Evolutionary conservation across 768 basidiomycete species (phyloP).

Genomic region (Lactarius quietus): DNA sequence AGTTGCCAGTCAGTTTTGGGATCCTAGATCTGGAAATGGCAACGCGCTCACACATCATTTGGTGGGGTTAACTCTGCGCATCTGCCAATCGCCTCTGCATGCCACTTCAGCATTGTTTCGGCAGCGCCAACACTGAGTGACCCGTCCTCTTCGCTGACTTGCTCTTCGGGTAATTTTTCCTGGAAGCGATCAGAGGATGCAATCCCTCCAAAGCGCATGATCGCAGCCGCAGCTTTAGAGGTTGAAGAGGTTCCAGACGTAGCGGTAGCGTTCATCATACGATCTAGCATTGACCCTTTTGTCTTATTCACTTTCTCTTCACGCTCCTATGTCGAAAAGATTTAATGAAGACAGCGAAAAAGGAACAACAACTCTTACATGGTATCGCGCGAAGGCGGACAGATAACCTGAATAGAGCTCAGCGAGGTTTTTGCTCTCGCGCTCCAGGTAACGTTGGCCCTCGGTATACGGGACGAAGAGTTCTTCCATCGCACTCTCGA

Average conservation of each 20-base stretch:
- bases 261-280: conserved; percentile 80
- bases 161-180: conserved; percentile 62
- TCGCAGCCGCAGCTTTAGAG: conserved; percentile 78
- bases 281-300: conserved; percentile 82
- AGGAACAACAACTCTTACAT: conserved; percentile 50
- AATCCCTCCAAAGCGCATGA: conserved; percentile 89
- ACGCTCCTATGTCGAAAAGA: conserved; percentile 36
- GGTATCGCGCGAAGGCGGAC: conserved; percentile 77
- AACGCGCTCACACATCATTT: conserved; percentile 73
- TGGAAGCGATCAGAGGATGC: conserved; percentile 44
- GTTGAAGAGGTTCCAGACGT: conserved; percentile 58
- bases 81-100: conserved; percentile 93
- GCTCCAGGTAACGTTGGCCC: conserved; percentile 86
- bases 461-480: conserved; percentile 93
- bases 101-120: conserved; percentile 94
- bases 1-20: background rate
- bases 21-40: background rate
- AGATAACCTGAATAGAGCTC: conserved; percentile 75
- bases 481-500: conserved; percentile 96
- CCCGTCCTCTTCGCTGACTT: conserved; percentile 78
- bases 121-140: conserved; percentile 68
- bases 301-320: conserved; percentile 49
- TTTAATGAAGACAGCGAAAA: background rate
- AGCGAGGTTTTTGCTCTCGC: conserved; percentile 79
- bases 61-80: conserved; percentile 84